A percentile compares a stretch with the other conserved stretches of the same genome.
Conservation (phyloP, 148 eudicot genomes). For the Salicornia ramosissima region DNA sequence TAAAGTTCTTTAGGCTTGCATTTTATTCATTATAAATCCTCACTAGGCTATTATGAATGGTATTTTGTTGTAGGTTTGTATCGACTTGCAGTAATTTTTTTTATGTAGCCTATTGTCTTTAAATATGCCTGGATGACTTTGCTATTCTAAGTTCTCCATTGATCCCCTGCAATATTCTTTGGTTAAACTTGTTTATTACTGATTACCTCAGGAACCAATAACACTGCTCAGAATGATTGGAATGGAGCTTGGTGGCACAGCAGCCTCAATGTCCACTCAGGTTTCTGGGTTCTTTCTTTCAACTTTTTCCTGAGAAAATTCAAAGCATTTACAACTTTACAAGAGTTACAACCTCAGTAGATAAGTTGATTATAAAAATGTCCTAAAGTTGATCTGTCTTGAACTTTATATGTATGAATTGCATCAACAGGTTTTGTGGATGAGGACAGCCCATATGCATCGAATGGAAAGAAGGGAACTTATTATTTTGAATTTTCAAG, state of each 20-base stretch:
- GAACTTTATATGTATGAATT: background rate
- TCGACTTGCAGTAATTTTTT: background rate
- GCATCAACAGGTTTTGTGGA: constrained; percentile 57
- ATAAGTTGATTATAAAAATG: background rate
- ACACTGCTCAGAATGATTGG: constrained; percentile 80
- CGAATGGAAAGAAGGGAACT: constrained; percentile 65
- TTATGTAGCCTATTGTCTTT: background rate
- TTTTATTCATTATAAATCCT: background rate
- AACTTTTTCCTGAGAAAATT: background rate
- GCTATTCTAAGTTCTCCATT: background rate
- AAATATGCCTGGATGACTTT: background rate
- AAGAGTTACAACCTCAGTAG: no score
- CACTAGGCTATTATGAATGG: background rate
- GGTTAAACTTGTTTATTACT: background rate
- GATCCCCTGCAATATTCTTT: background rate
- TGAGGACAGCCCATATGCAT: constrained; percentile 71
- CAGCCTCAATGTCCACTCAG: constrained; percentile 69
- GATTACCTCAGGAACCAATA: constrained; percentile 49
- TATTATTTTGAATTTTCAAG: constrained; percentile 85
- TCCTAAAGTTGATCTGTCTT: background rate
- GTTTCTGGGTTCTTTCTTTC: constrained; percentile 22
- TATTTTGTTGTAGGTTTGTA: background rate
- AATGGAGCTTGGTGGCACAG: constrained; percentile 98
- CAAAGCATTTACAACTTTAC: background rate
- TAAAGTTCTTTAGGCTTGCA: background rate